Conservation (phyloP, 2,329 filamentous ascomycete species). For the Fusarium newnesense region DNA sequence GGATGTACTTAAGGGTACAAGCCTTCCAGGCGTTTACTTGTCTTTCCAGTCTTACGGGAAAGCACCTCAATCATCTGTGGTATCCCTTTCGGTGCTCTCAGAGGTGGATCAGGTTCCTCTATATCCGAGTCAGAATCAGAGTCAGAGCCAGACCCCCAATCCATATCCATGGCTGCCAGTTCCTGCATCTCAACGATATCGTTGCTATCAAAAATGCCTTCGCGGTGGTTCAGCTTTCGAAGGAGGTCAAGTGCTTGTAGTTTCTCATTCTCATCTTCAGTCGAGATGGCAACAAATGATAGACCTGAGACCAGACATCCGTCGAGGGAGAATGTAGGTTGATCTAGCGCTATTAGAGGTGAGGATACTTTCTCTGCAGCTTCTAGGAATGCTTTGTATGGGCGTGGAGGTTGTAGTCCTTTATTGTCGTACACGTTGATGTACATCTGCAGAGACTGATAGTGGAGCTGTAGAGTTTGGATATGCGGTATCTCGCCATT, state of each 20-base stretch:
- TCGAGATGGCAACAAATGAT: background rate
- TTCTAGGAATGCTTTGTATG: background rate
- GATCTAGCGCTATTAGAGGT: background rate
- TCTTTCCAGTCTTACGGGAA: background rate
- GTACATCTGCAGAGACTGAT: background rate
- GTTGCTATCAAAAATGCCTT: slow-evolving; percentile 17
- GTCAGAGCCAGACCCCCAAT: background rate
- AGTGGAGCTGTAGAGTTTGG: background rate
- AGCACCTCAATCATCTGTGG: slow-evolving; percentile 3
- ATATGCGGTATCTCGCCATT: background rate
- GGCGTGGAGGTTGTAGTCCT: background rate
- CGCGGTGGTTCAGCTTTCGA: background rate
- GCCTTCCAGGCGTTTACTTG: background rate
- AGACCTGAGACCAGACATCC: background rate
- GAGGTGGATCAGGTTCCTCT: background rate
- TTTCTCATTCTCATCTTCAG: background rate
- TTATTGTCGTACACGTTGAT: background rate
- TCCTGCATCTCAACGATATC: slow-evolving; percentile 9
- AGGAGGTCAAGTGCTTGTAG: background rate
- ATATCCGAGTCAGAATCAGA: background rate
- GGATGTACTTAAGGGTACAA: background rate
- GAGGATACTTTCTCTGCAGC: background rate
- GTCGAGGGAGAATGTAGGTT: background rate
- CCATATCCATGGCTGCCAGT: background rate
- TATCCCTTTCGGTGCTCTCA: background rate